Evolutionary conservation across 2,329 filamentous ascomycete genomes (phyloP).

Genomic region (Alternaria conjuncta): DNA sequence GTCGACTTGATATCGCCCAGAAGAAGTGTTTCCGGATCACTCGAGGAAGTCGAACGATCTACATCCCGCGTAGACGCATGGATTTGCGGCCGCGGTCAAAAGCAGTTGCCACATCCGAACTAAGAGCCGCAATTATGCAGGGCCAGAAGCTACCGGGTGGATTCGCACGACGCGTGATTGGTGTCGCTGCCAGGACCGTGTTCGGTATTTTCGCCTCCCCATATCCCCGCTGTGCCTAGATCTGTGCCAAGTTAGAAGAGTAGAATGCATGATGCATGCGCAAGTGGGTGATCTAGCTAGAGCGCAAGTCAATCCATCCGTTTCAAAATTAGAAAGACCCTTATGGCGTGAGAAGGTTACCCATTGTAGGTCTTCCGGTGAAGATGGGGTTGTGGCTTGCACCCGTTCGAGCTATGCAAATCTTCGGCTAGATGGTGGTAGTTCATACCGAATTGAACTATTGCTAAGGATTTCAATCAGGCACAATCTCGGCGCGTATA

Average conservation of each 20-base stretch:
- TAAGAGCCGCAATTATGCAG: slow-evolving; percentile 6
- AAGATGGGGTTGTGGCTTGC: slow-evolving; percentile 5
- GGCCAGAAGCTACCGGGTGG: slow-evolving; percentile 5
- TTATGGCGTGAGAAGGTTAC: not conserved
- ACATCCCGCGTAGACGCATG: not conserved
- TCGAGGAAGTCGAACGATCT: not conserved
- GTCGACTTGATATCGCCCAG: slow-evolving; percentile 9
- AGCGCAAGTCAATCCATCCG: not conserved
- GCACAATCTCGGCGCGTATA: not conserved
- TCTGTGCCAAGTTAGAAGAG: not conserved
- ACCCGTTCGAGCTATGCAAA: not conserved
- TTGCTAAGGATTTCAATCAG: not conserved
- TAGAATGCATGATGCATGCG: not conserved
- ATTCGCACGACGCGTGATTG: slow-evolving; percentile 5
- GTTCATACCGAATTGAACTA: not conserved
- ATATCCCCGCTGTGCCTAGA: slow-evolving; percentile 1
- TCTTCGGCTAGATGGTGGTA: not conserved
- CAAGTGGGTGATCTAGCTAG: not conserved
- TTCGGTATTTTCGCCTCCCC: not conserved
- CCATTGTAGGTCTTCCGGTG: slow-evolving; percentile 5
- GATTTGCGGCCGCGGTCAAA: slow-evolving; percentile 12
- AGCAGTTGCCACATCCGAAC: not conserved
- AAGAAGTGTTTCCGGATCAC: slow-evolving; percentile 10
- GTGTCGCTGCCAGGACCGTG: not conserved
- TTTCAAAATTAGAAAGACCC: not conserved